Conservation (phyloP, 2,329 filamentous ascomycete genomes). For the Diaporthe citri region DNA sequence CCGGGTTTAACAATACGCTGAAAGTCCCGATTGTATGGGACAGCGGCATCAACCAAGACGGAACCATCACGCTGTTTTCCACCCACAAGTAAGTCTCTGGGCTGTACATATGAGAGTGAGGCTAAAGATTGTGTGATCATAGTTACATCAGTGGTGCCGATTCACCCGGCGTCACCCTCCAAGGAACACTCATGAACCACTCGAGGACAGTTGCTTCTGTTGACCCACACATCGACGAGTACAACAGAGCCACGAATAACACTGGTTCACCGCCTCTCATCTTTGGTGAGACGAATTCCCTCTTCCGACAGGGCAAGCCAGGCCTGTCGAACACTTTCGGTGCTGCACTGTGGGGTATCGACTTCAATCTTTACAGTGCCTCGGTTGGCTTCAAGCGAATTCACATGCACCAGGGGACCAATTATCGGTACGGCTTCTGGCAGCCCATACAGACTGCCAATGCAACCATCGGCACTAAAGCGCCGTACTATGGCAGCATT, state of each 20-base stretch:
- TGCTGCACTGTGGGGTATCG: conserved; percentile 73
- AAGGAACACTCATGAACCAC: conserved; percentile 74
- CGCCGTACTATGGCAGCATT: conserved; percentile 74
- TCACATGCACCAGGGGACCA: conserved; percentile 75
- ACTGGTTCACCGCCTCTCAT: conserved; percentile 61
- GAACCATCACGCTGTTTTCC: conserved; percentile 65
- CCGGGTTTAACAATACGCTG: conserved; percentile 63
- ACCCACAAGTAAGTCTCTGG: conserved; percentile 66
- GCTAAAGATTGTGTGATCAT: conserved; percentile 24
- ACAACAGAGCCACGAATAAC: conserved; percentile 53
- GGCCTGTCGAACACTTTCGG: conserved; percentile 75
- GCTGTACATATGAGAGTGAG: background rate
- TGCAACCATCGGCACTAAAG: conserved; percentile 67
- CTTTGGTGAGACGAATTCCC: conserved; percentile 72
- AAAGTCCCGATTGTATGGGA: conserved; percentile 64
- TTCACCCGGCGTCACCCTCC: conserved; percentile 71
- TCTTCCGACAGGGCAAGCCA: conserved; percentile 72
- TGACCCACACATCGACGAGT: conserved; percentile 60
- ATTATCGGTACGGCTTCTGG: conserved; percentile 73
- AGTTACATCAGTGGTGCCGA: conserved; percentile 74
- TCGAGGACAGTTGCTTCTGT: conserved; percentile 63
- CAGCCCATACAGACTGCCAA: conserved; percentile 67
- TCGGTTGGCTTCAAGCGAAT: conserved; percentile 67
- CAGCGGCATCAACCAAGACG: conserved; percentile 63
- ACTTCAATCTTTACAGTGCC: conserved; percentile 72